Conservation (phyloP, 768 basidiomycete genomes). For the Leccinum arenicola region DNA sequence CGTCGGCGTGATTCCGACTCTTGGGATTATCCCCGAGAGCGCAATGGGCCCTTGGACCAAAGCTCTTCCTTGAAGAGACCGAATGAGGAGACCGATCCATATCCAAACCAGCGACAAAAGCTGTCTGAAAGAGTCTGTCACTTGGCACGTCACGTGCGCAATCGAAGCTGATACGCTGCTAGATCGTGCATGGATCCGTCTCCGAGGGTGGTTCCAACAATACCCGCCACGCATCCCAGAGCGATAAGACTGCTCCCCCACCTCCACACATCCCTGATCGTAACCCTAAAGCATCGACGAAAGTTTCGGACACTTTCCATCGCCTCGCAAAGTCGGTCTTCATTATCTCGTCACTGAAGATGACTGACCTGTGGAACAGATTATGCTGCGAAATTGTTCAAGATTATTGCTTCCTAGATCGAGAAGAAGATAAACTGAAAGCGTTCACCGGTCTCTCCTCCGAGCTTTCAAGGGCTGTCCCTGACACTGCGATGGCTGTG, state of each 20-base stretch:
- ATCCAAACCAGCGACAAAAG: constrained; percentile 29
- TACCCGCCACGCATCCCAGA: constrained; percentile 2
- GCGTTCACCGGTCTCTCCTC: constrained; percentile 50
- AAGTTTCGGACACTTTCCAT: constrained; percentile 34
- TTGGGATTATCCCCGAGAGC: constrained; percentile 22
- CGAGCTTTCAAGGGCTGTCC: constrained; percentile 44
- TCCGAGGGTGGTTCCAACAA: constrained; percentile 6
- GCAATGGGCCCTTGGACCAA: constrained; percentile 13
- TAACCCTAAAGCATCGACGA: constrained; percentile 7
- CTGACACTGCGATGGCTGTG: constrained; percentile 40
- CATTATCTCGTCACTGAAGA: constrained; percentile 6
- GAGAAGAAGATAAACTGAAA: constrained; percentile 46
- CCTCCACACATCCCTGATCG: constrained; percentile 1
- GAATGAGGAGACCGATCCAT: constrained; percentile 22
- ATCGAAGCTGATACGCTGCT: constrained; percentile 11
- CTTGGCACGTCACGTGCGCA: not conserved
- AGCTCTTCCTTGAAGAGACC: constrained; percentile 24
- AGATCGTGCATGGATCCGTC: constrained; percentile 15
- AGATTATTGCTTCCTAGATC: constrained; percentile 40
- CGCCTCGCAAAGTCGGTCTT: constrained; percentile 36
- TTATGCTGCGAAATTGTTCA: constrained; percentile 45
- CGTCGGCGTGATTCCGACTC: constrained; percentile 26
- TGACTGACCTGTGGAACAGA: constrained; percentile 29
- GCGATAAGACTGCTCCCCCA: constrained; percentile 5
- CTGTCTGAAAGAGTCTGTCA: constrained; percentile 27